Conservation (phyloP, 257 asterid genomes). For the Eucommia ulmoides region DNA sequence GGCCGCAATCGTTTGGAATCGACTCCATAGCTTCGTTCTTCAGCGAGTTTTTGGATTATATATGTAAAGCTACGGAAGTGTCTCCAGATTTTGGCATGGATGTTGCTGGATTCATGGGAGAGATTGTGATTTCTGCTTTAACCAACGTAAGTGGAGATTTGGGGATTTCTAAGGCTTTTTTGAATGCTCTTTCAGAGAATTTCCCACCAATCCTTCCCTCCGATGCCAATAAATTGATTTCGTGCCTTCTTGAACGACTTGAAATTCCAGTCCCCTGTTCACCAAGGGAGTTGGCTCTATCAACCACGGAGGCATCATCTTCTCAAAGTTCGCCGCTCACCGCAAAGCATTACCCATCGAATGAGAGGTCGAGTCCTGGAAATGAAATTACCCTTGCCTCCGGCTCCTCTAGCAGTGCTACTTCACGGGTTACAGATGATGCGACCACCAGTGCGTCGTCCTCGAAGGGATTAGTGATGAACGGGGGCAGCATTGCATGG, state of each 20-base stretch:
- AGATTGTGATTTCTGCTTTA: slow-evolving; percentile 45
- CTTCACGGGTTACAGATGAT: slow-evolving; percentile 23
- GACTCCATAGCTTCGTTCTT: slow-evolving; percentile 60
- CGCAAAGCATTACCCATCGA: slow-evolving; percentile 34
- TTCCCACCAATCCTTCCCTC: slow-evolving; percentile 65
- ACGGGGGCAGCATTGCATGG: slow-evolving; percentile 44
- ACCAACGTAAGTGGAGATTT: slow-evolving; percentile 23
- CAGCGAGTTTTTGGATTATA: slow-evolving; percentile 42
- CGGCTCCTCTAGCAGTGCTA: slow-evolving; percentile 28
- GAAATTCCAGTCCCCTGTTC: slow-evolving; percentile 42
- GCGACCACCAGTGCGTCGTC: slow-evolving; percentile 9
- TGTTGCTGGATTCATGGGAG: slow-evolving; percentile 71
- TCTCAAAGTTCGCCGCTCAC: slow-evolving; percentile 51
- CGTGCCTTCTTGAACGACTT: slow-evolving; percentile 52
- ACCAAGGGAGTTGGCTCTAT: slow-evolving; percentile 27
- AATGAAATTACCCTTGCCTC: slow-evolving; percentile 23
- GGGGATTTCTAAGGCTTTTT: slow-evolving; percentile 36
- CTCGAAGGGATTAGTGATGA: slow-evolving; percentile 21
- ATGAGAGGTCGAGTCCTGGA: slow-evolving; percentile 15
- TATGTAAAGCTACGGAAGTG: slow-evolving; percentile 43
- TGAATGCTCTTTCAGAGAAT: slow-evolving; percentile 48
- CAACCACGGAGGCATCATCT: slow-evolving; percentile 32
- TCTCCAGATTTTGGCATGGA: slow-evolving; percentile 58
- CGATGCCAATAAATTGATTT: slow-evolving; percentile 60
- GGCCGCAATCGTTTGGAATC: slow-evolving; percentile 75